Evolutionary conservation across 257 asterid genomes (phyloP).

Genomic region (Cinchona pubescens): DNA sequence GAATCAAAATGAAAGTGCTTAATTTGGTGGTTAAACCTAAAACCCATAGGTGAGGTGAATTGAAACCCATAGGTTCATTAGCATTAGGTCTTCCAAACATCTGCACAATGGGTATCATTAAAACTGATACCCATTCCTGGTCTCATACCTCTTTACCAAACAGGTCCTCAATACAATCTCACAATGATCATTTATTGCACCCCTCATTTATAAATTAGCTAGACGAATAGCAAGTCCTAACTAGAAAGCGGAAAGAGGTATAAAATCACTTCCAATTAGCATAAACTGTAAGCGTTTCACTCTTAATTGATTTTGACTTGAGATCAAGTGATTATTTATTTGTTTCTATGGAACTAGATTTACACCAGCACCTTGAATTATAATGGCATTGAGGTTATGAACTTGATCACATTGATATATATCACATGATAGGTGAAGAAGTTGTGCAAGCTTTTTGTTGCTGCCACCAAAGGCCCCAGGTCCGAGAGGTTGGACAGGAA

Average conservation of each 20-base stretch:
- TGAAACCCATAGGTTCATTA: too few species aligned
- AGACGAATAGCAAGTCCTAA: neutral
- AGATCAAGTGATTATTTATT: neutral
- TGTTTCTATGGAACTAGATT: neutral
- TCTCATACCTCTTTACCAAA: too few species aligned
- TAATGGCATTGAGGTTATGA: neutral
- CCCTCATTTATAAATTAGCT: neutral
- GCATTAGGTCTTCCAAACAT: too few species aligned
- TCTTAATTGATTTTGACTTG: neutral
- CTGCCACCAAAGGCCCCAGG: constrained; percentile 34
- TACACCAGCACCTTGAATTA: constrained; percentile 1
- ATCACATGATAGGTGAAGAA: constrained; percentile 55
- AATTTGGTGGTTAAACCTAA: too few species aligned
- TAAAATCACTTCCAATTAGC: neutral
- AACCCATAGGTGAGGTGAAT: too few species aligned
- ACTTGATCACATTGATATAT: constrained; percentile 14
- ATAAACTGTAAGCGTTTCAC: neutral
- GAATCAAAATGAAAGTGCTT: too few species aligned
- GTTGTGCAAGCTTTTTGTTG: constrained; percentile 58
- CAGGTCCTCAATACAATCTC: too few species aligned
- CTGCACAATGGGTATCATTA: too few species aligned
- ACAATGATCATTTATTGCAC: neutral
- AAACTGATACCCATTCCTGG: too few species aligned
- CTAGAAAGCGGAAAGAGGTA: neutral
- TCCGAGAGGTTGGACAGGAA: constrained; percentile 26